Evolutionary conservation across 2,329 filamentous ascomycete species (phyloP).

Genomic region (Myotisia sp.): DNA sequence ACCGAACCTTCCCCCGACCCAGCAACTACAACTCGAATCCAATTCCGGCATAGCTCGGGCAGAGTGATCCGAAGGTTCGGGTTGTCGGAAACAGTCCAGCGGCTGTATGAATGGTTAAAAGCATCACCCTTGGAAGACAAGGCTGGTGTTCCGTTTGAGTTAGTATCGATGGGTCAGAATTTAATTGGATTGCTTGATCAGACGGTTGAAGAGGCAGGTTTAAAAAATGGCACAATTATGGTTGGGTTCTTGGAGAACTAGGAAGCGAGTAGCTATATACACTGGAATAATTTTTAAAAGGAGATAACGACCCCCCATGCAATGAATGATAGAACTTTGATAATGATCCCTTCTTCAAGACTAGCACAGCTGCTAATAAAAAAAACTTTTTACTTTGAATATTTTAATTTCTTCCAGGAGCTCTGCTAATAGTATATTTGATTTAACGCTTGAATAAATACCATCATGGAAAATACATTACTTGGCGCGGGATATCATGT

Average conservation of each 20-base stretch:
- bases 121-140: slow-evolving; percentile 70
- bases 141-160: slow-evolving; percentile 64
- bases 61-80: slow-evolving; percentile 78
- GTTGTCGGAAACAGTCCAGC: slow-evolving; percentile 58
- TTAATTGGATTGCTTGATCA: slow-evolving; percentile 60
- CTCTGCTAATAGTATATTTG: too few relatives aligned
- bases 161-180: slow-evolving; percentile 78
- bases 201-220: slow-evolving; percentile 63
- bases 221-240: slow-evolving; percentile 92
- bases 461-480: too few relatives aligned
- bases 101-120: slow-evolving; percentile 95
- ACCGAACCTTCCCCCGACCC: slow-evolving; percentile 60
- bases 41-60: slow-evolving; percentile 75
- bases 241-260: slow-evolving; percentile 65
- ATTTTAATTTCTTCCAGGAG: too few relatives aligned
- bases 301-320: slow-evolving; percentile 6
- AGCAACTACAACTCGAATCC: slow-evolving; percentile 67
- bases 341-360: too few relatives aligned
- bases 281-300: too few relatives aligned
- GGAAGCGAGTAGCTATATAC: too few relatives aligned
- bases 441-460: too few relatives aligned
- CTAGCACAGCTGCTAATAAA: too few relatives aligned
- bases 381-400: too few relatives aligned
- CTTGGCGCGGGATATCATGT: too few relatives aligned
- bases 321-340: too few relatives aligned